Evolutionary conservation across 768 basidiomycete genomes (phyloP), one percentile per base, ranked within the genome.

Genomic region (Amanita pallidorosea): DNA sequence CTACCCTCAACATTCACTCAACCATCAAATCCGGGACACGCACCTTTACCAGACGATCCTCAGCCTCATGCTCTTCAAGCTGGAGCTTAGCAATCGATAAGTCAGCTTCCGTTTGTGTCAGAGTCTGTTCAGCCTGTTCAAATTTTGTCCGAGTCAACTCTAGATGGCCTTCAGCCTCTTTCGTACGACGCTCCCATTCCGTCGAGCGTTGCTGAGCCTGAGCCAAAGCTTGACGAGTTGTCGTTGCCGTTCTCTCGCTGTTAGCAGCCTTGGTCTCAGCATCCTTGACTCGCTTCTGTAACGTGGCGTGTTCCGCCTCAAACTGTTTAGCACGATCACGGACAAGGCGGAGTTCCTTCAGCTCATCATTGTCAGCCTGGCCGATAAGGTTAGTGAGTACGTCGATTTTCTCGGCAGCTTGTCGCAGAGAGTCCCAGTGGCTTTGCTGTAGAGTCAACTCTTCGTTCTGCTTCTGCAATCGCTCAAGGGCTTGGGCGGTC

Each of bases 141-240:
- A 88, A 62, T 58, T 76, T 75, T 29, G 77, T 79, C 54, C 71
- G 74, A 25, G 72, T 72, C 56, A 73, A 59, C 60, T 85, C 82
- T 17, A 88, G 64, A 51, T 83, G 75, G 18, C 70, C 67, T 63
- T 88, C 85, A 38, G 75, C 74, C 55, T 87, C 84, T 58, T 81
- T 81, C 17, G 85, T 79, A 20, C 81, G 81, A 55, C 76, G 76
- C 65, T 92, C 89, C 87, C 85, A 90, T 58, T 92, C 89, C 3
- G 76, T 67, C 2, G 85, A 76, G 22, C 85, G 85, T 61, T 88
- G 85, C 54, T 90, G 84, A 18, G 84, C 81, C 55, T 85, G 81
- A 18, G 74, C 65, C 25, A 90, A 71, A 61, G 65, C 83, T 61
- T 87, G 81, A 38, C 79, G 77, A 2, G 78, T 72, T 15, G 80